Percentiles rank a stretch among this genome's conserved stretches.
Evolutionary conservation across 1,139 yeast genomes (phyloP).

Genomic region (Eremothecium coryli): DNA sequence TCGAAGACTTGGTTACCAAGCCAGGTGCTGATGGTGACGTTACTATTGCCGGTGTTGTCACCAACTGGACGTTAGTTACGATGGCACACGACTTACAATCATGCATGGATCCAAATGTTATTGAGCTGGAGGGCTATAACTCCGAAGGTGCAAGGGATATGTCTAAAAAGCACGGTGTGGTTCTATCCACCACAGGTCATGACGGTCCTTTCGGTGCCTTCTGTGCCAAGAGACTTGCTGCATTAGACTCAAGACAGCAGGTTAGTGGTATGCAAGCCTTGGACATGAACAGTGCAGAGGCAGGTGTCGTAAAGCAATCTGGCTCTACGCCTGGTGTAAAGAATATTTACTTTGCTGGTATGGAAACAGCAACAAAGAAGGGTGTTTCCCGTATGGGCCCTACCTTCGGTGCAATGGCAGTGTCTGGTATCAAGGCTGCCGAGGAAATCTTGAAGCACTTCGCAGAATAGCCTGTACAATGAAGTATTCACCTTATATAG

Average conservation of each 20-base stretch:
- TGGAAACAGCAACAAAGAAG: conserved; percentile 73
- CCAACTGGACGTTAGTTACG: conserved; percentile 74
- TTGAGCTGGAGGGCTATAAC: conserved; percentile 33
- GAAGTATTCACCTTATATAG: too few species aligned
- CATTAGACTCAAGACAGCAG: conserved; percentile 38
- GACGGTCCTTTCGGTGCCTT: conserved; percentile 86
- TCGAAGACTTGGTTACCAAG: conserved; percentile 71
- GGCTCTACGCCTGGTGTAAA: conserved; percentile 52
- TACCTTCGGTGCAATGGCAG: conserved; percentile 74
- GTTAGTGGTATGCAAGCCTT: conserved; percentile 70
- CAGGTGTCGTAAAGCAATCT: conserved; percentile 63
- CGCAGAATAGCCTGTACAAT: conserved; percentile 13
- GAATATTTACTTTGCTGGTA: conserved; percentile 68
- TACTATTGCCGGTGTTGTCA: conserved; percentile 69
- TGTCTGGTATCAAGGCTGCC: conserved; percentile 70
- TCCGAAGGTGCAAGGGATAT: conserved; percentile 28
- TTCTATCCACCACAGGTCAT: conserved; percentile 69
- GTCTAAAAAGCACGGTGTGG: conserved; percentile 47
- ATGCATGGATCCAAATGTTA: conserved; percentile 80
- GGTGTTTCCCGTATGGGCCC: conserved; percentile 82
- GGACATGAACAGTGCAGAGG: conserved; percentile 74
- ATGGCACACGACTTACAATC: conserved; percentile 70
- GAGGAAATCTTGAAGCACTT: conserved; percentile 36
- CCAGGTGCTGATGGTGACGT: conserved; percentile 43
- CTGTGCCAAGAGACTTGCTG: conserved; percentile 48